Evolutionary conservation across 805 yeast genomes (phyloP).

Genomic region (Lachancea nothofagi): DNA sequence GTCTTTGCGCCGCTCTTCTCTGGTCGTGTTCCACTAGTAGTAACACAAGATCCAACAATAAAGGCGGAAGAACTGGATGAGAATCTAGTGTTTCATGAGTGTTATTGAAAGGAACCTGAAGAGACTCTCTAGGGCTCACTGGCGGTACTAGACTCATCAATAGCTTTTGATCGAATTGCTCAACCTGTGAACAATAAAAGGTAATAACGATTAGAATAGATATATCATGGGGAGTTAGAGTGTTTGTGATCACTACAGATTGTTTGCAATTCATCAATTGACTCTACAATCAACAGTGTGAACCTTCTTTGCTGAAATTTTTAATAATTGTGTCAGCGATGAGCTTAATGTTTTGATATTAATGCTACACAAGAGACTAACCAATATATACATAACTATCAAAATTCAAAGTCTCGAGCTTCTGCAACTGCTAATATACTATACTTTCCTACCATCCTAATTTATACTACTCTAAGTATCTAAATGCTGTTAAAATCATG

Average conservation of each 20-base stretch:
- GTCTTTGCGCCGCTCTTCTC: slow-evolving; percentile 2
- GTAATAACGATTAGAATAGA: slow-evolving; percentile 20
- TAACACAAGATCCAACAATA: slow-evolving; percentile 1
- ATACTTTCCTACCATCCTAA: no score
- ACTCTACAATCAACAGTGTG: no score
- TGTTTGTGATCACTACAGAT: slow-evolving; percentile 6
- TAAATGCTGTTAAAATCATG: slow-evolving; percentile 66
- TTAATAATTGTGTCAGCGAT: no score
- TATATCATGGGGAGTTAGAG: slow-evolving; percentile 26
- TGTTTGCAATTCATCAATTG: background rate
- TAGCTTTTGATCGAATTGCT: background rate
- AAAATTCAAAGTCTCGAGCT: no score
- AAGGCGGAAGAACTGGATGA: slow-evolving; percentile 1
- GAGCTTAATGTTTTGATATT: no score
- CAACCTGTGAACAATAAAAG: slow-evolving; percentile 15
- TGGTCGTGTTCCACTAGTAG: slow-evolving; percentile 6
- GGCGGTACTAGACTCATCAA: slow-evolving; percentile 8
- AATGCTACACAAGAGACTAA: no score
- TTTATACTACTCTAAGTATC: slow-evolving; percentile 82
- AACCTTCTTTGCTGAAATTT: no score
- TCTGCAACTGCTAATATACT: no score
- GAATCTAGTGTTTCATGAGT: background rate
- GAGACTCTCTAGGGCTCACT: background rate
- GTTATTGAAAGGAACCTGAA: background rate
- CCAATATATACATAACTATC: no score